Conservation (phyloP, 441 rosid genomes). For the Biscutella laevigata region DNA sequence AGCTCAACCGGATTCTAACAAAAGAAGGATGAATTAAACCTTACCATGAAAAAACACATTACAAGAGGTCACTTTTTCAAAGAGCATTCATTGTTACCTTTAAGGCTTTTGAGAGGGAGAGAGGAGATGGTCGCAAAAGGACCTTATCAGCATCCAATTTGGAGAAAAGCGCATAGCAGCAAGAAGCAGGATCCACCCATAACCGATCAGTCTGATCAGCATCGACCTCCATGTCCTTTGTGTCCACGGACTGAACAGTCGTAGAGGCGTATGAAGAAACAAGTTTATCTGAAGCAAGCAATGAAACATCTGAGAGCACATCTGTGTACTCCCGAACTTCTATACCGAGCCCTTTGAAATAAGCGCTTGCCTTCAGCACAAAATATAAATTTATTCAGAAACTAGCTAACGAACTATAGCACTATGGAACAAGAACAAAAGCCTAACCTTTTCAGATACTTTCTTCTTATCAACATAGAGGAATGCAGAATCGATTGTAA, state of each 20-base stretch:
- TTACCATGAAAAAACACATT: not conserved
- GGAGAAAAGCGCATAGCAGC: slow-evolving; percentile 88
- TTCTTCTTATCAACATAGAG: slow-evolving; percentile 76
- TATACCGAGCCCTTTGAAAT: slow-evolving; percentile 47
- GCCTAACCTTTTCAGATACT: slow-evolving; percentile 57
- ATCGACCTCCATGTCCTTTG: slow-evolving; percentile 23
- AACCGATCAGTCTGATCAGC: slow-evolving; percentile 34
- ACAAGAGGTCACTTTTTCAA: not conserved
- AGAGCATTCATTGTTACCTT: slow-evolving; percentile 42
- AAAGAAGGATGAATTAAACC: not conserved
- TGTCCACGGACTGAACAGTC: not conserved
- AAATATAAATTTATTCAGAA: not conserved
- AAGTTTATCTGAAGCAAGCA: slow-evolving; percentile 60
- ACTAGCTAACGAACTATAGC: not conserved
- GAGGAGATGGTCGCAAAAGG: slow-evolving; percentile 67
- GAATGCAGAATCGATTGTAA: slow-evolving; percentile 58
- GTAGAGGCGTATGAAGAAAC: slow-evolving; percentile 24
- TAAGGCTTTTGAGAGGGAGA: slow-evolving; percentile 85
- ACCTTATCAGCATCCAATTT: slow-evolving; percentile 65
- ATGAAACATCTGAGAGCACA: slow-evolving; percentile 58
- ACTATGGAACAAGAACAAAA: not conserved
- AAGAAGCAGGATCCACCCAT: slow-evolving; percentile 77
- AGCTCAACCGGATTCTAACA: slow-evolving; percentile 81
- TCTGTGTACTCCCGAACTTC: slow-evolving; percentile 59
- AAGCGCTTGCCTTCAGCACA: slow-evolving; percentile 41